Percentiles rank a stretch among this genome's conserved stretches.
Conservation (phyloP, 805 yeast genomes). For the Teunomyces atbi region DNA sequence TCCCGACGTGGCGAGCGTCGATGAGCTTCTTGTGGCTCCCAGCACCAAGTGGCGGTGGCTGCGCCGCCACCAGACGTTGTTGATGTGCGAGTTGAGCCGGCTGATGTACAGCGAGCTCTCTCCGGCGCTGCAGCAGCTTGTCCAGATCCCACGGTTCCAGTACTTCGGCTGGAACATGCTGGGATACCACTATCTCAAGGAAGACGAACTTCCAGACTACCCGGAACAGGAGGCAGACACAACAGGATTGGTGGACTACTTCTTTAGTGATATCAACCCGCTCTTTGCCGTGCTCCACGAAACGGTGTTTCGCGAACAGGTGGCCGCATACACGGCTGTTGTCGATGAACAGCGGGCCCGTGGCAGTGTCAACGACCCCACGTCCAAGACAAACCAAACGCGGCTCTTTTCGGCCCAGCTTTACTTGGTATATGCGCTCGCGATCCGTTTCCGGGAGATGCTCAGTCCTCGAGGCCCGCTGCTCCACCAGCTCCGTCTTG, state of each 20-base stretch:
- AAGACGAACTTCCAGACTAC: slow-evolving; percentile 31
- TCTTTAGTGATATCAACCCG: slow-evolving; percentile 51
- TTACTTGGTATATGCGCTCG: slow-evolving; percentile 46
- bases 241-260: slow-evolving; percentile 35
- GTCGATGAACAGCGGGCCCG: slow-evolving; percentile 10
- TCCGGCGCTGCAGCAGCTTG: slow-evolving; percentile 29
- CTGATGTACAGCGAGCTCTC: slow-evolving; percentile 31
- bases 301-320: slow-evolving; percentile 51
- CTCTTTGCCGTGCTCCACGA: slow-evolving; percentile 53
- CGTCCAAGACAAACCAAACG: slow-evolving; percentile 31
- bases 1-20: slow-evolving; percentile 17
- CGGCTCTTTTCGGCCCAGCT: slow-evolving; percentile 53
- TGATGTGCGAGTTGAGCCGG: slow-evolving; percentile 40
- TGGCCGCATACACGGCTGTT: slow-evolving; percentile 19
- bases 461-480: slow-evolving; percentile 27
- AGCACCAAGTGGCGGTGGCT: slow-evolving; percentile 48
- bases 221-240: slow-evolving; percentile 22
- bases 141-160: slow-evolving; percentile 54
- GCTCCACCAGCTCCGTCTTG: slow-evolving; percentile 24
- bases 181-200: slow-evolving; percentile 50
- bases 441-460: slow-evolving; percentile 52
- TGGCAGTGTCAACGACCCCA: slow-evolving; percentile 15
- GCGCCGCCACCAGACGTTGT: slow-evolving; percentile 44
- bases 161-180: slow-evolving; percentile 66
- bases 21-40: slow-evolving; percentile 20